Evolutionary conservation across 1,284 basidiomycete species (phyloP), one percentile per base, ranked within the genome.

Genomic region (Marasmius sp.): DNA sequence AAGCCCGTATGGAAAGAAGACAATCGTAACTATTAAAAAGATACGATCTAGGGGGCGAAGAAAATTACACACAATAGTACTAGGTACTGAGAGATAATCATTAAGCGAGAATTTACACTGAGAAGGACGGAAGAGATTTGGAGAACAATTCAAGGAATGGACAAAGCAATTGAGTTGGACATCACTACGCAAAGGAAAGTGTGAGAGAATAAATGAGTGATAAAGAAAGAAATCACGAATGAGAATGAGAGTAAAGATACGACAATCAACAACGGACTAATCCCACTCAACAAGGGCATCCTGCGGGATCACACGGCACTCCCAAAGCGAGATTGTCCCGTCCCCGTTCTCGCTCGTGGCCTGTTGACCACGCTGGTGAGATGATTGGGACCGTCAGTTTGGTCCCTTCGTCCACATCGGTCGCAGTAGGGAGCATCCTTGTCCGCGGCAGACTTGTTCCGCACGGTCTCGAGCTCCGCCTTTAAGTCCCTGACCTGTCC

Each of bases 401-500:
- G 66, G 48, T 72, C 72, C 38, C 84, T 84, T 66, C 86, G 78
- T 45, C 90, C 87, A 68, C 91, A 91, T 49, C 75, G 68, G 6
- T 82, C 77, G 71, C 91, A 92, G 61, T 81, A 84, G 14, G 41
- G 47, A 6, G 38, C 36, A 48, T 58, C 33, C 34, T 75, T 76
- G 45, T 71, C 72, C 43, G 71, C 70, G 36, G 72, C 69, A 18
- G 77, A 74, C 12, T 69, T 72, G 18, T 74, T 72, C 51, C 83
- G 84, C 51, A 87, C 72, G 43, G 81, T 81, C 41, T 86, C 85
- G 36, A 92, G 72, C 71, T 92, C 87, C 20, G 81, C 78, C 68
- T 87, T 86, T 62, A 93, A 77, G 70, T 89, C 87, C 51, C 84
- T 81, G 55, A 93, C 82, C 70, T 91, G 88, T 16, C 84, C 84